Base-by-base conservation (phyloP, 2,329 filamentous ascomycete genomes). In the Aspergillus clavatus region DNA sequence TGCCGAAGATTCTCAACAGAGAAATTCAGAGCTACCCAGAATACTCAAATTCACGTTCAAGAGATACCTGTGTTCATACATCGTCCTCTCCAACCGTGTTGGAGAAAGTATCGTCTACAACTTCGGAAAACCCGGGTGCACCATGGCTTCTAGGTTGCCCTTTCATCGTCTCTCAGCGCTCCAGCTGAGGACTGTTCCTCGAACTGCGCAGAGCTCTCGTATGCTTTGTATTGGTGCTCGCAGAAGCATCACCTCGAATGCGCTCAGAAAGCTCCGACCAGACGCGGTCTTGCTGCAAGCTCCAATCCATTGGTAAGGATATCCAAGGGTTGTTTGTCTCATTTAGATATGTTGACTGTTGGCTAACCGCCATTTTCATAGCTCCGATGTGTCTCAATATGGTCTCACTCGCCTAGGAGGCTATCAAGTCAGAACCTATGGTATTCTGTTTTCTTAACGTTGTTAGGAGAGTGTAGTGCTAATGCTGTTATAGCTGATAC, bases 401-500 rank as follows among this genome's bases (percentile, higher is more conserved):
- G 59, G 48, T 42, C 38, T 64, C 40, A 44, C 58, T 40, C 55
- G 35, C 4, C 36, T 56, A 33, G 58, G 59, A 38, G 55, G 56
- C 19, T 49, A 53, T 48, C 67, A 69, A 45, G 48, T 63, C 43
- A 56, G 67, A 45, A 66, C 56, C 43, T 70, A 70, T 52, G 66
- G 67, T 70, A 59, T 35, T 19, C 40, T 7, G 11, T 5, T 19
- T 35, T 23, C 38, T 31, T 14, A 11, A 18, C 28, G 14, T 31
- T 22, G 7, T 19, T 36, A 8, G 16, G 42, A 10, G n/a, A 7
- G 27, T 46, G 12, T 18, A 40, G 35, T 44, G 14, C 50, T 59
- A 42, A 57, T 41, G 38, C 33, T 44, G 7, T 41, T 41, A 12
- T 43, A 73, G 90, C 90, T 67, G 89, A 95, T 64, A 84, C 81